Conservation (phyloP, 2,329 filamentous ascomycete species). For the Daldinia sp. region DNA sequence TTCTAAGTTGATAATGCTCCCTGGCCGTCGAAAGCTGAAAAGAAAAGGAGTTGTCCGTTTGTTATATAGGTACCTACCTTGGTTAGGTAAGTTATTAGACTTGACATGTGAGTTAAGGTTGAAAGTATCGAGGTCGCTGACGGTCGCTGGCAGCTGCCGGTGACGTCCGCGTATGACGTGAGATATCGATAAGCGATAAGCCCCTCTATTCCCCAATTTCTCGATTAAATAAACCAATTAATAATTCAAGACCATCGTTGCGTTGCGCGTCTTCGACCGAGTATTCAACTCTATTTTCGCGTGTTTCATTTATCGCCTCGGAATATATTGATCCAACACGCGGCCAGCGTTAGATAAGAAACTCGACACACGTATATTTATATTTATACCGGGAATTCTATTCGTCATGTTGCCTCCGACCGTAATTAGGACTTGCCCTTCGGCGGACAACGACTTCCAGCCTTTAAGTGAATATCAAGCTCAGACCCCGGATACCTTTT, state of each 20-base stretch:
- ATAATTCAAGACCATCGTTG: not conserved
- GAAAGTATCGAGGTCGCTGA: not conserved
- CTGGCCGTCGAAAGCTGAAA: not conserved
- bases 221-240: not conserved
- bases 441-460: conserved; percentile 64
- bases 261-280: not conserved
- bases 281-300: not conserved
- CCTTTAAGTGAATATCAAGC: conserved; percentile 73
- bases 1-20: not conserved
- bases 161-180: not conserved
- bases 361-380: not conserved
- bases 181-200: conserved; percentile 4
- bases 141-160: not conserved
- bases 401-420: conserved; percentile 55
- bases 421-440: conserved; percentile 66
- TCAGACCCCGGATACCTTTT: conserved; percentile 77
- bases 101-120: not conserved
- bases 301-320: not conserved
- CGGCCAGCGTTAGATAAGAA: not conserved
- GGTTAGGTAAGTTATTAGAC: too few relatives aligned
- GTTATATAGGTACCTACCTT: too few relatives aligned
- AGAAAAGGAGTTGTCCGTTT: not conserved
- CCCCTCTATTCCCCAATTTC: conserved; percentile 6
- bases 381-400: not conserved
- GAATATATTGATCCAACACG: not conserved